Base-by-base conservation (phyloP, 768 basidiomycete species). In the Mycena pura region DNA sequence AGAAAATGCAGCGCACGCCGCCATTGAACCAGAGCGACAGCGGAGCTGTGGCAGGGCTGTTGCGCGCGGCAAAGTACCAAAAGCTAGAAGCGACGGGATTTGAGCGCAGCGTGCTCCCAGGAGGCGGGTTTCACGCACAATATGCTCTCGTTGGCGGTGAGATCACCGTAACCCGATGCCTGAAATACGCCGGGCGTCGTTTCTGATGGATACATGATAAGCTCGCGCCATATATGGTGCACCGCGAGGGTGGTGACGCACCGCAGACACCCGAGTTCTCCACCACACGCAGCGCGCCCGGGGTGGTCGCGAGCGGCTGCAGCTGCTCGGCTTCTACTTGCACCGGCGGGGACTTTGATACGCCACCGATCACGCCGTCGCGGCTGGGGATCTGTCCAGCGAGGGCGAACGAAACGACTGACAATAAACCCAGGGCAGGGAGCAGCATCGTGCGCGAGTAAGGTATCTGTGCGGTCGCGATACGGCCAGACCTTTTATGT, bases 11-110 rank as follows among this genome's bases (percentile, higher is more conserved):
- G 74, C 81, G 22, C 70, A 82, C 81, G 46, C 86, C 81, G 70
- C 87, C 87, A 70, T 89, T 88, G 60, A 89, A 84, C 88, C 87
- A 89, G 9, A 88, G 76, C 21, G 83, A 77, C 17, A 90, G 77
- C n/a, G 88, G 87, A 0, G 86, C 87, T 0, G 78, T 86, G 22
- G 80, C 80, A 0, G 86, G 80, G 66, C 85, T 84, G 24, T 84
- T 82, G n/a, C 87, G 82, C 0, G 87, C 80, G 13, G 76, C 86
- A 64, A 89, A 89, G 75, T 85, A 89, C 86, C 86, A 88, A 75
- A 88, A 89, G 83, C 86, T 87, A n/a, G n/a, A n/a, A n/a, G n/a
- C n/a, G n/a, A n/a, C n/a, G n/a, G n/a, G n/a, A n/a, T n/a, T n/a
- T n/a, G n/a, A n/a, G n/a, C n/a, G n/a, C n/a, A n/a, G n/a, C n/a